Percentiles rank a stretch among this genome's conserved stretches.
These are phyloP conservation scores for Fagopyrum homotropicum DNA, from an alignment of 148 eudicot species.

Conservation along the genomic window DNA sequence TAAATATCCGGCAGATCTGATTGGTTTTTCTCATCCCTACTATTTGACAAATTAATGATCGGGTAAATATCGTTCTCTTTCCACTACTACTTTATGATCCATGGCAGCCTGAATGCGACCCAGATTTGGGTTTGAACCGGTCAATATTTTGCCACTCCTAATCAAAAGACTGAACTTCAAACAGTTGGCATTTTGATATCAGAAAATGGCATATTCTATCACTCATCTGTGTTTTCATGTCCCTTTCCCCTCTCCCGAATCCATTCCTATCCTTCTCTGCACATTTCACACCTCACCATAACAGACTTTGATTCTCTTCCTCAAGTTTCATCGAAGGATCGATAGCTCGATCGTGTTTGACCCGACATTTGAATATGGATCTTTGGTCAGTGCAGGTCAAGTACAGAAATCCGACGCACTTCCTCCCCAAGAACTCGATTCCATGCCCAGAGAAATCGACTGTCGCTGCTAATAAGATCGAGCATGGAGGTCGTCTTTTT, in stretches of 20 bases:
- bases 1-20: too few species aligned
- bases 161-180: not conserved
- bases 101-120: too few species aligned
- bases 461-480: conserved; percentile 20
- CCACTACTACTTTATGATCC: too few species aligned
- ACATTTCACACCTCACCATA: conserved; percentile 13
- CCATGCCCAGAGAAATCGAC: conserved; percentile 21
- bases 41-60: too few species aligned
- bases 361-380: conserved; percentile 38
- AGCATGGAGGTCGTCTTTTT: conserved; percentile 23
- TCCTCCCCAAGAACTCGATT: conserved; percentile 27
- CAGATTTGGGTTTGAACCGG: too few species aligned
- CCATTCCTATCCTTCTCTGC: not conserved
- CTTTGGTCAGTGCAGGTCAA: conserved; percentile 64
- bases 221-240: not conserved
- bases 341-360: not conserved
- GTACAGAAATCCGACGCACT: conserved; percentile 27
- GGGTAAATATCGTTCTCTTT: too few species aligned
- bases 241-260: conserved; percentile 5
- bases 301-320: conserved; percentile 6
- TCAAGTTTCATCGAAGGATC: not conserved
- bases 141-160: too few species aligned
- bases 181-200: not conserved
- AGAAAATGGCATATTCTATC: not conserved
- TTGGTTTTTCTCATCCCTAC: too few species aligned